Evolutionary conservation across 345 rosid genomes (phyloP), one percentile per base, ranked within the genome.

Genomic region (Eutrema yunnanense): DNA sequence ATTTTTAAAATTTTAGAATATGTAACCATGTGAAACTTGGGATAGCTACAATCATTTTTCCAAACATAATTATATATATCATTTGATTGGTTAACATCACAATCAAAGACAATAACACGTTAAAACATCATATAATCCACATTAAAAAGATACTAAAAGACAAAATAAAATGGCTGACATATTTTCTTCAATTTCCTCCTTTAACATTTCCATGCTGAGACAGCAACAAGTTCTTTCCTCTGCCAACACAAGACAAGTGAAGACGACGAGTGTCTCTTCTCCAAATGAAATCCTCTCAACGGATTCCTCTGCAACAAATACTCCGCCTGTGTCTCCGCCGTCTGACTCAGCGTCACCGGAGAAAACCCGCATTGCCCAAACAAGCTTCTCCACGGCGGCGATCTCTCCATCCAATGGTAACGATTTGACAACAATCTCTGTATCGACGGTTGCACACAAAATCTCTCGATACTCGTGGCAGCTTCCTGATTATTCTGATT

Each of bases 221-320:
- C 89, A 41, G 89, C 78, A 12, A 90, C 82, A 62, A 92, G 90
- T 74, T 92, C 98, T 62, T 85, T 78, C 60, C 83, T 82, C 72
- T 88, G 93, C 98, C 98, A 92, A 74, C 83, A 90, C 36, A 92
- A 89, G 61, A 86, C 89, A 22, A 92, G 97, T 8, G 79, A 70
- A 30, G 12, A 79, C 55, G 67, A 54, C 1, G 54, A 80, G 65
- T 87, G 92, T 56, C 82, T 83, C 86, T 90, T 92, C 84, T 90
- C 98, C 44, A 90, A 84, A 37, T 86, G 90, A 75, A 90, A 90
- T 42, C 98, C 98, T 77, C 85, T 80, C 55, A 73, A 83, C 13
- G 78, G 86, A 67, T 82, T 84, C 77, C 96, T 80, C 80, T 90
- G 88, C 62, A 92, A 73, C 80, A 92, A 77, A 68, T 84, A 88